These are phyloP conservation scores for Aspergillus ochraceus DNA, from an alignment of 2,329 filamentous ascomycete species.

Conservation along the genomic window DNA sequence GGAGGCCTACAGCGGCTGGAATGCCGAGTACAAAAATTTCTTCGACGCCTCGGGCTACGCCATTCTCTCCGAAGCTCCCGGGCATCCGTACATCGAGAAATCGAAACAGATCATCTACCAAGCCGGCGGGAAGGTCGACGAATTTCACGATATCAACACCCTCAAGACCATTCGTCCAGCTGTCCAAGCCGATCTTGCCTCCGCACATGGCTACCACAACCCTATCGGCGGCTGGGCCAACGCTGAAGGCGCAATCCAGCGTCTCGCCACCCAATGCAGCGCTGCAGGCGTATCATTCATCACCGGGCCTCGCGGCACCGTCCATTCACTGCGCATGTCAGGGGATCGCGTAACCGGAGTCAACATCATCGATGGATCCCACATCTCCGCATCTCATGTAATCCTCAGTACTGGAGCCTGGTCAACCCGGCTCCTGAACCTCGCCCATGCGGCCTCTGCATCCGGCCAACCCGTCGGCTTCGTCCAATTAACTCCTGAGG, in stretches of 20 bases:
- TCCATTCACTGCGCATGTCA: constrained; percentile 28
- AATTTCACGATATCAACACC: constrained; percentile 39
- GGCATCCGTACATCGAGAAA: constrained; percentile 27
- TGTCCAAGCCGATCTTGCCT: constrained; percentile 54
- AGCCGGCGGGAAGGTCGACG: constrained; percentile 37
- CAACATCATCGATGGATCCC: constrained; percentile 49
- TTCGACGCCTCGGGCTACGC: constrained; percentile 31
- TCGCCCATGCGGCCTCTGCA: constrained; percentile 70
- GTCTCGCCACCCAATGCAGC: constrained; percentile 24
- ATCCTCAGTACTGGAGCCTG: constrained; percentile 81
- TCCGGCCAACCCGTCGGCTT: constrained; percentile 80
- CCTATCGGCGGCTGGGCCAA: constrained; percentile 76
- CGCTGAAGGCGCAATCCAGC: constrained; percentile 58
- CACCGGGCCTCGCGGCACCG: constrained; percentile 35
- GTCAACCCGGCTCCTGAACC: constrained; percentile 72
- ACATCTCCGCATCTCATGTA: constrained; percentile 65
- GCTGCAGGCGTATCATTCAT: constrained; percentile 46
- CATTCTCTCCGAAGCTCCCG: constrained; percentile 25
- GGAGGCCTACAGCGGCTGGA: constrained; percentile 66
- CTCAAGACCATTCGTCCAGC: constrained; percentile 24
- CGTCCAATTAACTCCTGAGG: constrained; percentile 66
- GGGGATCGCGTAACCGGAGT: constrained; percentile 55
- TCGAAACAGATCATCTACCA: constrained; percentile 35
- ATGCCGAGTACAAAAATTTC: constrained; percentile 44
- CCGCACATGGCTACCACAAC: constrained; percentile 67